phyloP scores from a whole-genome alignment of 2,329 filamentous ascomycete species.

The Aureobasidium sp. region DNA sequence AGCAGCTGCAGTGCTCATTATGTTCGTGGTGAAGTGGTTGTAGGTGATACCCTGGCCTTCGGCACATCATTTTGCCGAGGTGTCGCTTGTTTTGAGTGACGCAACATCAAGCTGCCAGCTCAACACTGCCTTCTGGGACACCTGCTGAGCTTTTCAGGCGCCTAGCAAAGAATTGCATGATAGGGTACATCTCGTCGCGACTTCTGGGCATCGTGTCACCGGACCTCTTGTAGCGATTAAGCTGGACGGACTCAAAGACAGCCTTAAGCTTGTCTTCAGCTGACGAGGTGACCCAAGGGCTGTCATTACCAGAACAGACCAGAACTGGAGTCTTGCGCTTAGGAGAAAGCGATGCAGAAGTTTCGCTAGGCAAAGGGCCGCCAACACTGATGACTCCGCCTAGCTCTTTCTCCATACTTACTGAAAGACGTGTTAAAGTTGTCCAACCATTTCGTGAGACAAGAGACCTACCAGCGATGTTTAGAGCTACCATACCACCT shows the following conservation, averaged over 20 bases:
- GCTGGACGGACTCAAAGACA: conserved; percentile 48
- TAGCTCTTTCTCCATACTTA: conserved; percentile 32
- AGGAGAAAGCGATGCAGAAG: conserved; percentile 34
- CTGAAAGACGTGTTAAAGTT: not conserved
- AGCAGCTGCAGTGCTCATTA: not conserved
- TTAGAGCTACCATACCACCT: conserved; percentile 50
- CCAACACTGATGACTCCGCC: conserved; percentile 59
- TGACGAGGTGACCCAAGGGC: conserved; percentile 49
- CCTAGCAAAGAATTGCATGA: conserved; percentile 77
- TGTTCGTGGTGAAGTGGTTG: not conserved
- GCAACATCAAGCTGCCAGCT: conserved; percentile 30
- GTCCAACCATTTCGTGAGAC: not conserved
- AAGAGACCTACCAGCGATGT: conserved; percentile 32
- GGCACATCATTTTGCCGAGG: not conserved
- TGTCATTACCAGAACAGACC: conserved; percentile 50
- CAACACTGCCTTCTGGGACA: conserved; percentile 47
- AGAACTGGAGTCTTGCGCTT: conserved; percentile 60
- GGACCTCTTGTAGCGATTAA: conserved; percentile 60
- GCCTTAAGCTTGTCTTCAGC: conserved; percentile 57
- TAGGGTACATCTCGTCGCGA: conserved; percentile 77
- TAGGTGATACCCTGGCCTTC: not conserved
- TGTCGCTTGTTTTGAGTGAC: not conserved
- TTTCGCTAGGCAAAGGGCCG: conserved; percentile 47
- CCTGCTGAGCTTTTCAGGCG: conserved; percentile 52
- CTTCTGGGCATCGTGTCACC: conserved; percentile 78